Conservation (phyloP, 331 rosid genomes). For the Quercus phellos region DNA sequence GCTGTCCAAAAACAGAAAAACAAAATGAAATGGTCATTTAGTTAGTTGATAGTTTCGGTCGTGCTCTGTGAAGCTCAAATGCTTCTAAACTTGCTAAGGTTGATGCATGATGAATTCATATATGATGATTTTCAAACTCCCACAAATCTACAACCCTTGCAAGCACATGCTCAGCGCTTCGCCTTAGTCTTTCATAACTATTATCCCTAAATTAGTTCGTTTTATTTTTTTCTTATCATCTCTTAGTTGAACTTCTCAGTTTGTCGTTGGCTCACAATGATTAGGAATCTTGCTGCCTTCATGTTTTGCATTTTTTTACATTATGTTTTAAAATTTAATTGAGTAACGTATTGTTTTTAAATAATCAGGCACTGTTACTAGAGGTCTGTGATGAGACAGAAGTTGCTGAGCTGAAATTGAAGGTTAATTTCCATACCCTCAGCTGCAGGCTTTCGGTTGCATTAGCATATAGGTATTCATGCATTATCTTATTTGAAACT, state of each 20-base stretch:
- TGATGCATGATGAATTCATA: background rate
- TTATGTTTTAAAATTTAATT: conserved; percentile 17
- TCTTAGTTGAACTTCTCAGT: background rate
- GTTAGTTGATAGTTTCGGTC: background rate
- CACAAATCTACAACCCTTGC: background rate
- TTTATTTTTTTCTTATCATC: background rate
- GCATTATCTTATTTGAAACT: conserved; percentile 16
- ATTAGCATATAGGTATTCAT: background rate
- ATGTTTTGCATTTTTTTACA: background rate
- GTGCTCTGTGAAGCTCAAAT: background rate
- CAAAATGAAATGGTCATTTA: background rate
- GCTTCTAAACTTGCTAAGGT: background rate
- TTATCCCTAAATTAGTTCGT: conserved; percentile 2
- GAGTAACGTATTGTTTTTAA: conserved; percentile 18
- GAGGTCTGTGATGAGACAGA: conserved; percentile 97
- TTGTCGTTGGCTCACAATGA: background rate
- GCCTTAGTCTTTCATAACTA: background rate
- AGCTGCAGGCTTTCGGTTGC: conserved; percentile 14
- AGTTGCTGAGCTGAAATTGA: conserved; percentile 89
- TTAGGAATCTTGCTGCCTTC: background rate
- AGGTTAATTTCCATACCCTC: conserved; percentile 56
- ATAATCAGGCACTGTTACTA: conserved; percentile 74
- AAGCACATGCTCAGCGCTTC: background rate
- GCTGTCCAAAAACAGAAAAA: background rate
- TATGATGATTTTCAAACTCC: background rate